These are phyloP conservation scores for Tuber borchii DNA, from an alignment of 495 filamentous ascomycete genomes.

Conservation along the genomic window DNA sequence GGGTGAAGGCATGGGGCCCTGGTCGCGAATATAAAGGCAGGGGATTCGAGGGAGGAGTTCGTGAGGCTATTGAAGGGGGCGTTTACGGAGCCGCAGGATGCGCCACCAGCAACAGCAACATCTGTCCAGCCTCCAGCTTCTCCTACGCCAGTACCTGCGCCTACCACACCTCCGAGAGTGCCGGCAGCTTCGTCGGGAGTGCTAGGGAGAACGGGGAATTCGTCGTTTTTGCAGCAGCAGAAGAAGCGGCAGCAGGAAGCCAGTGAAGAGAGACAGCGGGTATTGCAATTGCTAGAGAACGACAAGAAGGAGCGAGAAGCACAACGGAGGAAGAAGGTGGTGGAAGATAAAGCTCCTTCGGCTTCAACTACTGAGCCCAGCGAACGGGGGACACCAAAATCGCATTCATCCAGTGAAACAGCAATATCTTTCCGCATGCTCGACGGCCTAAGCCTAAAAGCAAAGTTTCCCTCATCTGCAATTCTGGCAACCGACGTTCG, in stretches of 20 bases:
- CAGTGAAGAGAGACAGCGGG: conserved; percentile 54
- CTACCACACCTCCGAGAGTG: conserved; percentile 9
- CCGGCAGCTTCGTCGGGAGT: conserved; percentile 10
- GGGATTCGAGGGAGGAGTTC: conserved; percentile 38
- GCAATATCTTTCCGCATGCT: conserved; percentile 77
- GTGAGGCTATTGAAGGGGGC: conserved; percentile 21
- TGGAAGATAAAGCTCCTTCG: not conserved
- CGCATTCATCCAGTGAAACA: conserved; percentile 43
- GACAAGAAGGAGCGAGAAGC: conserved; percentile 61
- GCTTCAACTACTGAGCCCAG: not conserved
- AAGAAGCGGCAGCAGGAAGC: conserved; percentile 52
- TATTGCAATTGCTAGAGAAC: conserved; percentile 58
- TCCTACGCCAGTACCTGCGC: not conserved
- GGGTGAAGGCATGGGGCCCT: conserved; percentile 41
- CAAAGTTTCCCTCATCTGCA: conserved; percentile 58
- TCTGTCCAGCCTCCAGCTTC: conserved; percentile 1
- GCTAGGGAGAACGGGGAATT: conserved; percentile 19
- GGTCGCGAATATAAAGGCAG: conserved; percentile 37
- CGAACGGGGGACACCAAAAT: conserved; percentile 20
- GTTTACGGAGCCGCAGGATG: conserved; percentile 24
- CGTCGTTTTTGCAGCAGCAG: conserved; percentile 49
- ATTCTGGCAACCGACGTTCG: conserved; percentile 65
- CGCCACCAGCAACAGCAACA: conserved; percentile 14
- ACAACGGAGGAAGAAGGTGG: conserved; percentile 44
- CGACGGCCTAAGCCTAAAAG: conserved; percentile 71